phyloP scores from a whole-genome alignment of 371 early-diverging fungal genomes.

The Mucor lusitanicus region DNA sequence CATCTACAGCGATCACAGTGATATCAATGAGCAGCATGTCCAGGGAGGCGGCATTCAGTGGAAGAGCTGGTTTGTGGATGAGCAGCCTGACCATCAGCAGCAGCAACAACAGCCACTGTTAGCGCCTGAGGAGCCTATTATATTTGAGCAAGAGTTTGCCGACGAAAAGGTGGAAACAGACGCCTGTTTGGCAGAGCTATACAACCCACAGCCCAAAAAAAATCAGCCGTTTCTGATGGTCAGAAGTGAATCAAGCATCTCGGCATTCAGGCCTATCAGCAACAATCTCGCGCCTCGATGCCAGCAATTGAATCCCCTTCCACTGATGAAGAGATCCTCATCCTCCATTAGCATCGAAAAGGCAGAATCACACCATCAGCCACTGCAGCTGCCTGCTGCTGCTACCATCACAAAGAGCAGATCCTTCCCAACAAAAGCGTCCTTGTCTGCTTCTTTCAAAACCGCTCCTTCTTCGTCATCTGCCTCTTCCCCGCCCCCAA shows the following conservation, averaged over 20 bases:
- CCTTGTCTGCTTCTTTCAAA: conserved; percentile 8
- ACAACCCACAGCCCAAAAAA: not conserved
- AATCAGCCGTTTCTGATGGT: conserved; percentile 13
- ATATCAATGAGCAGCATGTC: not conserved
- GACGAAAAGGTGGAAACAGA: conserved; percentile 24
- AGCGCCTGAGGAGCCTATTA: not conserved
- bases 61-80: conserved; percentile 24
- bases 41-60: conserved; percentile 7
- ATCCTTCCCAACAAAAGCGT: conserved; percentile 38
- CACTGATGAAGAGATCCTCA: not conserved
- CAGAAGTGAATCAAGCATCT: conserved; percentile 32
- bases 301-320: conserved; percentile 3
- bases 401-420: conserved; percentile 36
- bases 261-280: conserved; percentile 34
- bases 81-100: not conserved
- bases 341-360: not conserved
- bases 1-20: not conserved
- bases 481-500: conserved; percentile 15
- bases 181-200: not conserved
- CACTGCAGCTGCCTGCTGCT: not conserved
- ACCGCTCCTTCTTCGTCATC: not conserved
- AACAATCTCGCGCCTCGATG: conserved; percentile 32
- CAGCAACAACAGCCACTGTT: not conserved
- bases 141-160: conserved; percentile 10
- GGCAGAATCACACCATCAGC: not conserved